A percentile compares a stretch with the other conserved stretches of the same genome.
Conservation (phyloP, 495 filamentous ascomycete species). For the Aspergillus haitiensis region DNA sequence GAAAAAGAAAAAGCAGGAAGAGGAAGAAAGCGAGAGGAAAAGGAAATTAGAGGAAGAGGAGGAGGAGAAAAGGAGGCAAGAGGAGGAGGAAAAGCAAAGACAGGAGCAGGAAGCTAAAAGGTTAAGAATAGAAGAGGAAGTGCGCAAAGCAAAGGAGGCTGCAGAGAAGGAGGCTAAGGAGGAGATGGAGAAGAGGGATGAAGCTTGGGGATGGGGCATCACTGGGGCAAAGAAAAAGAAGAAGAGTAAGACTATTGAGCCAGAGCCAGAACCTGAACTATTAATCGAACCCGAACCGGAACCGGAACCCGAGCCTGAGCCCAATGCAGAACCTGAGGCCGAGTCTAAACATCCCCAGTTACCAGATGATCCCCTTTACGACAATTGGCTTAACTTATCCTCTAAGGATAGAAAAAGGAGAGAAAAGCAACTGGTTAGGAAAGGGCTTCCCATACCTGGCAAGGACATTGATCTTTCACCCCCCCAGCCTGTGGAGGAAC, state of each 20-base stretch:
- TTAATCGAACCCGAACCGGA: not conserved
- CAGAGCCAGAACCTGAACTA: not conserved
- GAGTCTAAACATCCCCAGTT: not conserved
- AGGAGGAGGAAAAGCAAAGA: conserved; percentile 32
- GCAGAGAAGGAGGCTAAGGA: conserved; percentile 28
- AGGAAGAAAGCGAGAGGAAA: conserved; percentile 25
- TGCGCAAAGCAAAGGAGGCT: conserved; percentile 23
- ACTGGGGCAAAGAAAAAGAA: conserved; percentile 27
- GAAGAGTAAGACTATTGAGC: conserved; percentile 27
- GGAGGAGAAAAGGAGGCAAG: conserved; percentile 27
- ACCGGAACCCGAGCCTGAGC: not conserved
- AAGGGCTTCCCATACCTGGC: not conserved
- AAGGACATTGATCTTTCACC: not conserved
- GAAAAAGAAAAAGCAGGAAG: conserved; percentile 21
- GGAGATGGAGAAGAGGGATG: conserved; percentile 22
- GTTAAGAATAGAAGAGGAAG: conserved; percentile 32
- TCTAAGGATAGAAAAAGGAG: not conserved
- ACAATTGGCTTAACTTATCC: not conserved
- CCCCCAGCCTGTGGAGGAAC: not conserved
- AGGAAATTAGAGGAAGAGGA: conserved; percentile 22
- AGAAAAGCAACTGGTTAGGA: not conserved
- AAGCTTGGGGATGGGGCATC: conserved; percentile 21
- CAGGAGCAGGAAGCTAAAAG: conserved; percentile 23
- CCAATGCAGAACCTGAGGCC: not conserved
- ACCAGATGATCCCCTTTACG: not conserved